Evolutionary conservation across 2,329 filamentous ascomycete genomes (phyloP).

Genomic region (Penicillium sumatraense): DNA sequence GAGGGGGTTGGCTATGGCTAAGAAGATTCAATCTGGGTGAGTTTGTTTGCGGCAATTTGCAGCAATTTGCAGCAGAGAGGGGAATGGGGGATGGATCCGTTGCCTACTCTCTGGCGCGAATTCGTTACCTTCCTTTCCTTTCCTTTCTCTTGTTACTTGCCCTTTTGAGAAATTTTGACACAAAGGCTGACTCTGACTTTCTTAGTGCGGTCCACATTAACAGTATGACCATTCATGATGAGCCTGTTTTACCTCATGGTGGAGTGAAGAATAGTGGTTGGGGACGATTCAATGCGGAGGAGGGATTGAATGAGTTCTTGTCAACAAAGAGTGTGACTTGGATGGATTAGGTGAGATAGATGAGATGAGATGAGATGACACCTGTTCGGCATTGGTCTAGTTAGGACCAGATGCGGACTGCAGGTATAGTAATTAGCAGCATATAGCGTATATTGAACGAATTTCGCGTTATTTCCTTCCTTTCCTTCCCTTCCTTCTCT

Average conservation of each 20-base stretch:
- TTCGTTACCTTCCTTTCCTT: too few relatives aligned
- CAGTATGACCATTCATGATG: conserved; percentile 67
- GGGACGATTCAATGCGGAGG: conserved; percentile 59
- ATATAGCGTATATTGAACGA: too few relatives aligned
- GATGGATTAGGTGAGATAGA: conserved; percentile 38
- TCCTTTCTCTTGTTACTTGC: not conserved
- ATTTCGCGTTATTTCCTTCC: not conserved
- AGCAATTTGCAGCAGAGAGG: too few relatives aligned
- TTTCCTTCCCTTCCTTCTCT: not conserved
- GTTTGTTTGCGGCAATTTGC: too few relatives aligned
- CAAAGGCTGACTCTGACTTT: conserved; percentile 10
- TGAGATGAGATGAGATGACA: too few relatives aligned
- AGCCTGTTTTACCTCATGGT: conserved; percentile 64
- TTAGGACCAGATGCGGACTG: too few relatives aligned
- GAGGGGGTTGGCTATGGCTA: conserved; percentile 61
- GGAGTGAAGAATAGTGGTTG: conserved; percentile 65
- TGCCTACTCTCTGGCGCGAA: too few relatives aligned
- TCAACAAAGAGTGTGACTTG: conserved; percentile 68
- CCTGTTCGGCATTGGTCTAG: not conserved
- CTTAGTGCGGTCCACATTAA: conserved; percentile 64
- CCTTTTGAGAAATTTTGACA: not conserved
- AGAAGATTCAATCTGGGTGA: conserved; percentile 65
- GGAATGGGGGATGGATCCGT: too few relatives aligned
- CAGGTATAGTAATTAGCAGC: too few relatives aligned
- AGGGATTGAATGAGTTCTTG: conserved; percentile 64